These are phyloP conservation scores for Wickerhamiella azymoides DNA, from an alignment of 805 yeast species.

Conservation along the genomic window DNA sequence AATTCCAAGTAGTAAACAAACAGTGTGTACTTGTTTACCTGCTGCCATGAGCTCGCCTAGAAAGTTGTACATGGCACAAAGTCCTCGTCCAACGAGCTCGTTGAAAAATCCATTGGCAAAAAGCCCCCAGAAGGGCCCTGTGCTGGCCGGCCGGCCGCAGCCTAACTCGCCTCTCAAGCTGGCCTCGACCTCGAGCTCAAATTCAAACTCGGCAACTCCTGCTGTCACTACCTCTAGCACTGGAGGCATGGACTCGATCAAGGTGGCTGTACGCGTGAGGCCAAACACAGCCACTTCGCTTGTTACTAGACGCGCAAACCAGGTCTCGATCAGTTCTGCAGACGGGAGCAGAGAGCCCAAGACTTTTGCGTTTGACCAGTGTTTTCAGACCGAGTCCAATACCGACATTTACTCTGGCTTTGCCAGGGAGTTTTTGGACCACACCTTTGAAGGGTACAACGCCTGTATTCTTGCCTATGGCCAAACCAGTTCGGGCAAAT, in stretches of 20 bases:
- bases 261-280: slow-evolving; percentile 29
- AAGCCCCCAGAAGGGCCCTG: not conserved
- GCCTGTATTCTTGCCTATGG: slow-evolving; percentile 69
- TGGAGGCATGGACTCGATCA: slow-evolving; percentile 15
- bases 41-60: slow-evolving; percentile 1
- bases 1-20: slow-evolving; percentile 2
- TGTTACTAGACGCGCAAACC: slow-evolving; percentile 12
- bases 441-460: slow-evolving; percentile 54
- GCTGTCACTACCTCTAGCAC: not conserved
- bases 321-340: slow-evolving; percentile 14
- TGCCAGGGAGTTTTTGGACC: slow-evolving; percentile 48
- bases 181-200: not conserved
- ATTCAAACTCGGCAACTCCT: not conserved
- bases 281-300: slow-evolving; percentile 23
- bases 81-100: not conserved
- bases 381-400: slow-evolving; percentile 38
- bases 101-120: not conserved
- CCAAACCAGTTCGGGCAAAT: slow-evolving; percentile 76
- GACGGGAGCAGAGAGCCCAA: slow-evolving; percentile 21
- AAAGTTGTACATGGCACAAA: slow-evolving; percentile 1
- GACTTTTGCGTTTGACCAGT: slow-evolving; percentile 37
- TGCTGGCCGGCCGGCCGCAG: not conserved
- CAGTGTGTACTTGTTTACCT: not conserved
- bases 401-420: slow-evolving; percentile 35
- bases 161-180: not conserved